Base-by-base conservation (phyloP, 441 rosid genomes). In the Gossypium laxum region DNA sequence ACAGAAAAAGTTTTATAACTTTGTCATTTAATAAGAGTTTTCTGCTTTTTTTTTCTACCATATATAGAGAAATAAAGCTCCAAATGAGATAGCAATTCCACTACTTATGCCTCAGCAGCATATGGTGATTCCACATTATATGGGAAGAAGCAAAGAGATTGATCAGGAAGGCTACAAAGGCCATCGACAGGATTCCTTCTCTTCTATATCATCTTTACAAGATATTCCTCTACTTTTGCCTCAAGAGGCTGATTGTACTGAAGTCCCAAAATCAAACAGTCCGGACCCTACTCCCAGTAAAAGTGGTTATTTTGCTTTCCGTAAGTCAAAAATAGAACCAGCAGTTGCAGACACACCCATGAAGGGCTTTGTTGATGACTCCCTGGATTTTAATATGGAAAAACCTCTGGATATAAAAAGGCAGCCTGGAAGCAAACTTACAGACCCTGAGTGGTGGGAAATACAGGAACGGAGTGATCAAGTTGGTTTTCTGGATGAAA, bases 11-110 rank as follows among this genome's bases (percentile, higher is more conserved):
- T 1, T 6, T 6, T 6, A 24, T 58, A 17, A 67, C 48, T 65
- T 43, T 24, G 21, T 14, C 41, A 5, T 69, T 74, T n/a, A 52
- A 77, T 5, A 12, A 38, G 1, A 38, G 7, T 61, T 1, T 32
- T 73, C 71, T 24, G 34, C 77, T 56, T 74, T 47, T 51, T 32
- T 32, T 88, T 1, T 8, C 61, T n/a, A n/a, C n/a, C n/a, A n/a
- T n/a, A n/a, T n/a, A n/a, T n/a, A 92, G 98, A 88, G 96, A 82
- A 92, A 81, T 80, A 95, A 95, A 86, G 99, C 99, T 74, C 97
- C 84, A 47, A 79, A 91, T 74, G 97, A 95, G 83, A 95, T 92
- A 83, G 78, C 93, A 43, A 92, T 95, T 82, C 99, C 99, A 38
- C 84, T 92, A 34, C 97, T 95, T 67, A 91, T 92, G 89, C 99